Evolutionary conservation across 2,329 filamentous ascomycete genomes (phyloP), one percentile per base, ranked within the genome.

Genomic region (Pestalotiopsis sp.): DNA sequence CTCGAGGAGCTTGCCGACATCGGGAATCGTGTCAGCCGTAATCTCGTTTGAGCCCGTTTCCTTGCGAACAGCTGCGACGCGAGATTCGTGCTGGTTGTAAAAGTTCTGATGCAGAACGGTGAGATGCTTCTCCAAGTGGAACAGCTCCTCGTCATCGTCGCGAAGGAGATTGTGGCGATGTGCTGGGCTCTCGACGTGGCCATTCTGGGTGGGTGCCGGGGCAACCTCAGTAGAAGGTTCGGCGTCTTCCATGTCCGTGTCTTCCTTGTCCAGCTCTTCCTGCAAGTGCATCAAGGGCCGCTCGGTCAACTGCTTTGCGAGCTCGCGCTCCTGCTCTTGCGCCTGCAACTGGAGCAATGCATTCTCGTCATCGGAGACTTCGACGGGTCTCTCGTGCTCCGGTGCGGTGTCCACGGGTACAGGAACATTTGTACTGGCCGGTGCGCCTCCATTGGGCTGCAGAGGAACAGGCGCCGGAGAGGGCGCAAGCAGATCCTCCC

Each of bases 271-370:
- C 25, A 98, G 86, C 77, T 94, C 87, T 75, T 97, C 93, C 79
- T 99, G 96, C 82, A 97, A 92, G 77, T 96, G 93, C n/a, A 97
- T 83, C 36, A 99, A 82, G 0, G 96, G 96, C 14, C 95, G 89
- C 71, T 98, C 94, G 70, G 91, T 93, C 20, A 98, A 87, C 80
- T 99, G 96, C 70, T 94, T 93, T 76, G 95, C 92, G 63, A 99
- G 88, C 0, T 91, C 88, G 77, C 95, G 93, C 75, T 96, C 93
- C 78, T 98, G 95, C 75, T 96, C 92, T 71, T 93, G 90, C 3
- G 91, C 87, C 82, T 98, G 94, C 71, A 92, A 86, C 75, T 93
- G 89, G 1, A 96, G 83, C 56, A 91, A 84, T 2, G 71, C 73
- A 27, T 70, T 75, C 39, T 80, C 79, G 25, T 77, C 76, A 38